Evolutionary conservation across 805 yeast species (phyloP).

Genomic region (Lipomyces spencermartinsiae): DNA sequence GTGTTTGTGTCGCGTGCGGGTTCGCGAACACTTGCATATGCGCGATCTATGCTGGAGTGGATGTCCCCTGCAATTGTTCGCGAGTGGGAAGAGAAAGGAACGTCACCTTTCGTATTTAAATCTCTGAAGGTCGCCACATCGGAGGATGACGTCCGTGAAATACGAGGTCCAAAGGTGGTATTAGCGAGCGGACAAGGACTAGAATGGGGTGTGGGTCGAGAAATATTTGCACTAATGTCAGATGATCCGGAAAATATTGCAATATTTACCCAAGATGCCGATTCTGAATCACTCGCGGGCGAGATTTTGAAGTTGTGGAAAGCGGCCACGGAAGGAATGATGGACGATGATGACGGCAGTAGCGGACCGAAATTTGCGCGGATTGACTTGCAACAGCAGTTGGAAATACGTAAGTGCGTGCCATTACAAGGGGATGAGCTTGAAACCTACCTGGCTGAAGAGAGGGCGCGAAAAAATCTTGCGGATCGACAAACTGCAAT

Average conservation of each 20-base stretch:
- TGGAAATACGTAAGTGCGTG: constrained; percentile 45
- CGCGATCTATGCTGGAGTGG: constrained; percentile 94
- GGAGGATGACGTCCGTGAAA: constrained; percentile 53
- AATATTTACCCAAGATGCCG: constrained; percentile 72
- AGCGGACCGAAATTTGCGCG: constrained; percentile 14
- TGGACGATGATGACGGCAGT: constrained; percentile 9
- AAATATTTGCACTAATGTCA: constrained; percentile 52
- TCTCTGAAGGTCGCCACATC: constrained; percentile 64
- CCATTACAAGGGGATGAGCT: constrained; percentile 48
- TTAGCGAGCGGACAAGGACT: constrained; percentile 75
- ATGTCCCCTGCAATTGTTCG: constrained; percentile 86
- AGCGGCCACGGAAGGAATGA: constrained; percentile 14
- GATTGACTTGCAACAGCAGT: constrained; percentile 9
- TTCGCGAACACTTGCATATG: constrained; percentile 76
- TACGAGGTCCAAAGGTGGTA: constrained; percentile 61
- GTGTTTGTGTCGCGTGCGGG: constrained; percentile 79
- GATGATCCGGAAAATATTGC: constrained; percentile 68
- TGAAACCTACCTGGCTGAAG: constrained; percentile 40
- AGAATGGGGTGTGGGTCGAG: constrained; percentile 63
- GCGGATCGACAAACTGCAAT: constrained; percentile 44
- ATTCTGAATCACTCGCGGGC: constrained; percentile 55
- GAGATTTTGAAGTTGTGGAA: constrained; percentile 50
- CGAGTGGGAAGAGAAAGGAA: constrained; percentile 78
- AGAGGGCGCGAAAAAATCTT: constrained; percentile 39
- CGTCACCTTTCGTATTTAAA: constrained; percentile 79